phyloP scores from a whole-genome alignment of 768 basidiomycete genomes.

The Stropharia rugosoannulata region DNA sequence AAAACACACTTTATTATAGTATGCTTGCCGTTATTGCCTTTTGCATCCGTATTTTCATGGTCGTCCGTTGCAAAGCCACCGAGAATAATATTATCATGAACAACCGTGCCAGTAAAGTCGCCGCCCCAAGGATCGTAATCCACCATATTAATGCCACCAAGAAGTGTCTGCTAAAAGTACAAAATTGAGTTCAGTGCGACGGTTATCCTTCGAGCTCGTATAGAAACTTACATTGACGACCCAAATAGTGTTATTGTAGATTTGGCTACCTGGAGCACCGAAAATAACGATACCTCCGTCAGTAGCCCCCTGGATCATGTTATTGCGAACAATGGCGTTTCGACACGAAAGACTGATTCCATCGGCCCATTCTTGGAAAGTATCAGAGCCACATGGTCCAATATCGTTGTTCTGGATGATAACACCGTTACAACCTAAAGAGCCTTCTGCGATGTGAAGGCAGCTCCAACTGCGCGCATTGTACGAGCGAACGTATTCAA shows the following conservation, averaged over 20 bases:
- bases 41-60: slow-evolving; percentile 33
- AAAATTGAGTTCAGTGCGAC: background rate
- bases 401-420: slow-evolving; percentile 82
- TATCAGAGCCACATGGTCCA: slow-evolving; percentile 69
- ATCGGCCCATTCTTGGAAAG: slow-evolving; percentile 77
- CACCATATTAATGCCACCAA: slow-evolving; percentile 80
- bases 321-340: slow-evolving; percentile 61
- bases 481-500: slow-evolving; percentile 75
- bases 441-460: slow-evolving; percentile 73
- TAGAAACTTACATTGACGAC: slow-evolving; percentile 52
- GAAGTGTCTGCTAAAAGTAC: slow-evolving; percentile 53
- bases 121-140: slow-evolving; percentile 70
- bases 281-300: slow-evolving; percentile 83
- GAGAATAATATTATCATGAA: slow-evolving; percentile 62
- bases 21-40: slow-evolving; percentile 57
- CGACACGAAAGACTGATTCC: slow-evolving; percentile 75
- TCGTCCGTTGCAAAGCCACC: slow-evolving; percentile 65
- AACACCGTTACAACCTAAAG: slow-evolving; percentile 58
- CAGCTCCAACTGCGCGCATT: slow-evolving; percentile 85
- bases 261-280: slow-evolving; percentile 68
- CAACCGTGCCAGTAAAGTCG: slow-evolving; percentile 61
- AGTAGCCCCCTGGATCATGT: slow-evolving; percentile 69
- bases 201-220: background rate
- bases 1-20: slow-evolving; percentile 68
- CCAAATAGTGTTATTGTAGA: slow-evolving; percentile 79